Percentiles rank a stretch among this genome's conserved stretches.
phyloP scores from a whole-genome alignment of 805 yeast species.

The Candida manassasensis region DNA sequence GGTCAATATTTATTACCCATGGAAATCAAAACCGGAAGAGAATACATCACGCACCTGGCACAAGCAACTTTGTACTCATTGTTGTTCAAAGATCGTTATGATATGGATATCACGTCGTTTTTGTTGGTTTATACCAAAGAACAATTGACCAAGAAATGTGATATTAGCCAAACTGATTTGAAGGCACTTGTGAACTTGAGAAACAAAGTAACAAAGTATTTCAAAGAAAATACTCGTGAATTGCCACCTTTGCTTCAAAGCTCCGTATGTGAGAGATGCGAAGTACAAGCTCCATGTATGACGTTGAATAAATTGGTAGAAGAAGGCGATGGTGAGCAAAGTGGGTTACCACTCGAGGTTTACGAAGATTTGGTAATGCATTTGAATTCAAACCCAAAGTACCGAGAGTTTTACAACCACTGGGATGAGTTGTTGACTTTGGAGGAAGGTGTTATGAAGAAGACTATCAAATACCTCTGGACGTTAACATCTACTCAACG shows the following conservation, averaged over 20 bases:
- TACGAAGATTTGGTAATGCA: constrained; percentile 51
- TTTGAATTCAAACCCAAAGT: constrained; percentile 31
- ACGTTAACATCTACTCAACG: constrained; percentile 52
- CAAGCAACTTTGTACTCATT: constrained; percentile 82
- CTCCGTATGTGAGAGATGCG: constrained; percentile 61
- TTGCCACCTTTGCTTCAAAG: constrained; percentile 52
- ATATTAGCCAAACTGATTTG: constrained; percentile 51
- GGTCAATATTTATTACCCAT: constrained; percentile 65
- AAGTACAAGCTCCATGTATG: constrained; percentile 56
- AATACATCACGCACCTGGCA: constrained; percentile 68
- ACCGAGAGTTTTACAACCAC: constrained; percentile 54
- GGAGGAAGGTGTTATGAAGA: constrained; percentile 60
- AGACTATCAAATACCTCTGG: constrained; percentile 65
- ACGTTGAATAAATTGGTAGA: constrained; percentile 56
- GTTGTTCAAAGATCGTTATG: constrained; percentile 75
- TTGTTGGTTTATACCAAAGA: constrained; percentile 71
- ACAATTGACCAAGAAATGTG: constrained; percentile 50
- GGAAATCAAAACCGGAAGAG: constrained; percentile 85
- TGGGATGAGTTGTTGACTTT: constrained; percentile 73
- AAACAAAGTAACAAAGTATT: constrained; percentile 58
- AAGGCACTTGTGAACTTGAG: constrained; percentile 67
- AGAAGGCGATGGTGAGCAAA: constrained; percentile 48
- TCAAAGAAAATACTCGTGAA: constrained; percentile 45
- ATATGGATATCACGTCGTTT: constrained; percentile 57
- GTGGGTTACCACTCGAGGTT: constrained; percentile 47